Base-by-base conservation (phyloP, 164 flowering plant genomes). In the Macadamia integrifolia region DNA sequence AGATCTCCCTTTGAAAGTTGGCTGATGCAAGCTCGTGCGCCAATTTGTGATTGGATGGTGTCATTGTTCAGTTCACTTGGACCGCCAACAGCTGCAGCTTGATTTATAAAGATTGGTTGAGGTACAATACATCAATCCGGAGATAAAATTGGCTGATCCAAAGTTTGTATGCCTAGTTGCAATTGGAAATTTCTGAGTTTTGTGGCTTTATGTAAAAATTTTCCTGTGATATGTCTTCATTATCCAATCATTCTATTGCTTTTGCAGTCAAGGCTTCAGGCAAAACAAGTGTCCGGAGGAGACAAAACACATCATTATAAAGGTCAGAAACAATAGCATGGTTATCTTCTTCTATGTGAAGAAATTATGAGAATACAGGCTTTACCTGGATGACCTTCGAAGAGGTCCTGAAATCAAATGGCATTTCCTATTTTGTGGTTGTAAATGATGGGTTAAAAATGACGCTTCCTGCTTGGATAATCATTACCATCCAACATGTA, bases 221-320 rank as follows among this genome's bases (percentile, higher is more conserved):
- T 53, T 53, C 3, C 6, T 53, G 3, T 5, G 40, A 35, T 18
- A 42, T 30, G 6, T 46, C 29, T 58, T 44, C 18, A 32, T 61
- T 67, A 3, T 61, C 60, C 65, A 66, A 40, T 53, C 60, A 29
- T 68, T 58, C 23, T 55, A 4, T 67, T 78, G 64, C 55, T 31
- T 66, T 70, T 79, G 80, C 92, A 91, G 98, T 67, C 97, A 11
- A 87, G 97, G 77, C 97, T 93, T 82, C 98, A 93, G 83, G 98
- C 89, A 18, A 93, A 86, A 73, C 98, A 91, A 76, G 86, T 66
- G 60, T 66, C 57, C 49, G 83, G 81, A 23, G 89, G 83, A 58
- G 95, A 90, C 78, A 90, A 80, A 78, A 83, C 70, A 76, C 95
- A 76, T 68, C 84, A 88, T 15, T 93, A 93, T 68, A 82, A 83